These are phyloP conservation scores for Neurospora sp. DNA, from an alignment of 495 filamentous ascomycete species.

Conservation along the genomic window DNA sequence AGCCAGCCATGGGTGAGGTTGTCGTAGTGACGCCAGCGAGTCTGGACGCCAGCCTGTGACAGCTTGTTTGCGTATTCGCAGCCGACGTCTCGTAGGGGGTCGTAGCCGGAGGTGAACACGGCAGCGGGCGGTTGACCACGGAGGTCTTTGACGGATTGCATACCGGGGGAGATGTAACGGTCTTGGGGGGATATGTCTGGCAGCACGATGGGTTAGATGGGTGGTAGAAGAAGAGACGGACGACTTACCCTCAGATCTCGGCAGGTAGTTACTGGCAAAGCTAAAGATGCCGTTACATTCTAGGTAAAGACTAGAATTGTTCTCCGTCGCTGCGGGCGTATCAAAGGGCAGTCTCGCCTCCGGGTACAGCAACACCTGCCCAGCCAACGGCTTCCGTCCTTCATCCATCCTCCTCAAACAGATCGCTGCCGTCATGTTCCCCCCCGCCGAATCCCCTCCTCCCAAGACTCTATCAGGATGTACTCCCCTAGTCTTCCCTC, in stretches of 20 bases:
- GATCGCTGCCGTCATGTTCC: slow-evolving; percentile 29
- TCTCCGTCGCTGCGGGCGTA: slow-evolving; percentile 24
- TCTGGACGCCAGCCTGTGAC: slow-evolving; percentile 17
- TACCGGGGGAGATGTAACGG: slow-evolving; percentile 14
- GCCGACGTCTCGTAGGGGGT: slow-evolving; percentile 28
- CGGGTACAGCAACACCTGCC: slow-evolving; percentile 28
- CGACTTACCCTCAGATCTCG: slow-evolving; percentile 9
- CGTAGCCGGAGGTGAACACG: slow-evolving; percentile 30
- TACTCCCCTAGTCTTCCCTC: slow-evolving; percentile 14
- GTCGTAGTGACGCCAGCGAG: slow-evolving; percentile 23
- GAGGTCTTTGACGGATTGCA: slow-evolving; percentile 11
- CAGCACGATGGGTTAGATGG: background rate
- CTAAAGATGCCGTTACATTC: slow-evolving; percentile 30
- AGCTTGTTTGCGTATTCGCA: slow-evolving; percentile 29
- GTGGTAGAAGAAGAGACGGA: background rate
- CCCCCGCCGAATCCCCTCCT: slow-evolving; percentile 27
- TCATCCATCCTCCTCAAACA: slow-evolving; percentile 19
- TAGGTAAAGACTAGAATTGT: slow-evolving; percentile 25
- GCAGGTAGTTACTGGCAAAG: slow-evolving; percentile 29
- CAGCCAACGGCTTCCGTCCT: slow-evolving; percentile 13
- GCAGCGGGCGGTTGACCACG: slow-evolving; percentile 14
- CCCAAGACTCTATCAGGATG: slow-evolving; percentile 17
- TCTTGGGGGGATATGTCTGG: slow-evolving; percentile 7
- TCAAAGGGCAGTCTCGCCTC: slow-evolving; percentile 28
- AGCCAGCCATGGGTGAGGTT: slow-evolving; percentile 24